Conservation (phyloP, 1,139 yeast species). For the Scheffersomyces insectosa region DNA sequence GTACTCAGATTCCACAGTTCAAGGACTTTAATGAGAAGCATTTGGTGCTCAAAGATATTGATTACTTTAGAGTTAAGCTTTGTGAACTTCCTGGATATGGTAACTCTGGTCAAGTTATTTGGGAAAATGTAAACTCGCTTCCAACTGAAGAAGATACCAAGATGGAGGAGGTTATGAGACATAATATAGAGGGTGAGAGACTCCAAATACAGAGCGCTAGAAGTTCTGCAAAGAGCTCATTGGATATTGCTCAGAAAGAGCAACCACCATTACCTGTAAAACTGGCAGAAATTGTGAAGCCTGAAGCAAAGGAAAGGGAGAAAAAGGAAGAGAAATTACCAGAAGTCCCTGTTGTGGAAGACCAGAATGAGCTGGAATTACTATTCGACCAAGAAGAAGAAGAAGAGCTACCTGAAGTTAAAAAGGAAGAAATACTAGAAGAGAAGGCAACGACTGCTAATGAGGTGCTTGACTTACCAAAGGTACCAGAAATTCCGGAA, state of each 20-base stretch:
- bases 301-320: conserved; percentile 1
- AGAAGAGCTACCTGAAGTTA: conserved; percentile 8
- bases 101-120: conserved; percentile 62
- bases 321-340: conserved; percentile 10
- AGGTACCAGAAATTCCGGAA: neutral
- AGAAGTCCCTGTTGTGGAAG: neutral
- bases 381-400: conserved; percentile 12
- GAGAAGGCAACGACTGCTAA: conserved; percentile 9
- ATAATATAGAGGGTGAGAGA: conserved; percentile 32
- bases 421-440: conserved; percentile 21
- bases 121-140: conserved; percentile 63
- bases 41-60: conserved; percentile 60
- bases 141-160: conserved; percentile 51
- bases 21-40: conserved; percentile 56
- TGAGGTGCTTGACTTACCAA: conserved; percentile 9
- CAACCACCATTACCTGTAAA: conserved; percentile 3
- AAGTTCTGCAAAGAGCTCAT: conserved; percentile 1
- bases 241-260: conserved; percentile 8
- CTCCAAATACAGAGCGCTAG: conserved; percentile 3
- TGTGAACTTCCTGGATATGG: conserved; percentile 65
- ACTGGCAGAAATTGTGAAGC: conserved; percentile 1
- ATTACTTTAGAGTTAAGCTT: conserved; percentile 61
- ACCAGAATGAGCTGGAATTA: neutral
- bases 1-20: conserved; percentile 51
- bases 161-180: conserved; percentile 50